Base-by-base conservation (phyloP, 192 early-diverging fungal genomes). In the Chytriomyces sp. region DNA sequence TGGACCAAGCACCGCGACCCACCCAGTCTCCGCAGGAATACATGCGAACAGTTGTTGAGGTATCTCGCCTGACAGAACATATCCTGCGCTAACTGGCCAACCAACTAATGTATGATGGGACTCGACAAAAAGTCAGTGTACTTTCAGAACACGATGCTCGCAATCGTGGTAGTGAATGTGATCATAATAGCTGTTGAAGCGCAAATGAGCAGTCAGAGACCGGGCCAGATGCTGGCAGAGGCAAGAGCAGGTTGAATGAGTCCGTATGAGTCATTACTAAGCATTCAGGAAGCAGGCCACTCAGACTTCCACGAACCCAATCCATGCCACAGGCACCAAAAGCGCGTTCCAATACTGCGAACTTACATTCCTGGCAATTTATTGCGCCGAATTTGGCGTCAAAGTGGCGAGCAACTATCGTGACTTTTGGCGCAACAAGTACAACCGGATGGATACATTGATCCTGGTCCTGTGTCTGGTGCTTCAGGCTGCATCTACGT, bases 361-460 rank as follows among this genome's bases (percentile, higher is more conserved):
- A 26, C 10, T 78, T 11, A 45, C 63, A 23, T 71, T 78, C 46
- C 11, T 78, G 60, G 61, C 69, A 7, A 50, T 78, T 5, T 72
- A 78, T 45, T 50, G 49, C n/a, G 44, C 50, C 26, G 77, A 78
- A 43, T 78, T 70, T 49, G 7, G 45, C 3, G 24, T 72, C 20
- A 78, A 72, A 61, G 7, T 78, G 7, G 28, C 18, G 1, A 20
- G 44, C 64, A 60, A 35, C n/a, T 70, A 6, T 18, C 67, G 7
- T 53, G 53, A 45, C 6, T 77, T 61, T 23, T 77, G 76, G 76
- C 26, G 45, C 7, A 26, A 45, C 26, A 47, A 57, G 26, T 77
- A 69, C 61, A 69, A 77, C 48, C 49, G 61, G n/a, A n/a, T 78
- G n/a, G 77, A 78, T 47, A 63, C 48, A 47, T 20, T 43, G 6